Conservation (phyloP, 2,329 filamentous ascomycete genomes). For the Fusarium drepaniforme region DNA sequence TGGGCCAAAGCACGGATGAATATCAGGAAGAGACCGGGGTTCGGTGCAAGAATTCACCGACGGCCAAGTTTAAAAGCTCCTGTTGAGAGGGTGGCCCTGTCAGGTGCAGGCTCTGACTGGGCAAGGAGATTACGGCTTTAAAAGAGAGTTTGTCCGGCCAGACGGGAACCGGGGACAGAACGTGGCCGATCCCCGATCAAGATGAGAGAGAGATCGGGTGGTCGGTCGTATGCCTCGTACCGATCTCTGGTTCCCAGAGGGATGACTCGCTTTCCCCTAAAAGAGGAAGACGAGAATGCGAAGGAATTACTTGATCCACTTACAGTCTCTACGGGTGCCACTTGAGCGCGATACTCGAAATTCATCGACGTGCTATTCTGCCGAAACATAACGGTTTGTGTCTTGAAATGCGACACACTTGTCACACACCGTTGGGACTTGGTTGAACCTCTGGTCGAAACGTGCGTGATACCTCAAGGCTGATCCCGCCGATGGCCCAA, state of each 20-base stretch:
- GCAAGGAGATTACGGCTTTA: constrained; percentile 5
- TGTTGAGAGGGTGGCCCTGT: background rate
- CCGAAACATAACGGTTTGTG: constrained; percentile 30
- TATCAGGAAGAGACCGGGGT: background rate
- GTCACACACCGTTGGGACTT: constrained; percentile 21
- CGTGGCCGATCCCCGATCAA: constrained; percentile 18
- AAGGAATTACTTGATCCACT: constrained; percentile 6
- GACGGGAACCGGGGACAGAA: constrained; percentile 17
- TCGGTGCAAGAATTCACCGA: constrained; percentile 4
- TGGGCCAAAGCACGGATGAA: background rate
- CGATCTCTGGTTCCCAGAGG: background rate
- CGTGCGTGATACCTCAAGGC: background rate
- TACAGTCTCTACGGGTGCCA: constrained; percentile 6
- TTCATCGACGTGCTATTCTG: constrained; percentile 35
- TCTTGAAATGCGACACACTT: constrained; percentile 15
- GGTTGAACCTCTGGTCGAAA: background rate
- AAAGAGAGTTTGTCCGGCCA: background rate
- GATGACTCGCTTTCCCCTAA: constrained; percentile 7
- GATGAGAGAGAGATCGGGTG: background rate
- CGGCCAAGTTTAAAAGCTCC: background rate
- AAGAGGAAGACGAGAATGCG: background rate
- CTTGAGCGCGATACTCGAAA: constrained; percentile 28
- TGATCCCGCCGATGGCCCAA: background rate
- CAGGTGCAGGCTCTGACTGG: background rate
- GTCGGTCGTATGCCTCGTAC: background rate